phyloP scores from a whole-genome alignment of 306 rosid species.

The Hylodesmum podocarpum region DNA sequence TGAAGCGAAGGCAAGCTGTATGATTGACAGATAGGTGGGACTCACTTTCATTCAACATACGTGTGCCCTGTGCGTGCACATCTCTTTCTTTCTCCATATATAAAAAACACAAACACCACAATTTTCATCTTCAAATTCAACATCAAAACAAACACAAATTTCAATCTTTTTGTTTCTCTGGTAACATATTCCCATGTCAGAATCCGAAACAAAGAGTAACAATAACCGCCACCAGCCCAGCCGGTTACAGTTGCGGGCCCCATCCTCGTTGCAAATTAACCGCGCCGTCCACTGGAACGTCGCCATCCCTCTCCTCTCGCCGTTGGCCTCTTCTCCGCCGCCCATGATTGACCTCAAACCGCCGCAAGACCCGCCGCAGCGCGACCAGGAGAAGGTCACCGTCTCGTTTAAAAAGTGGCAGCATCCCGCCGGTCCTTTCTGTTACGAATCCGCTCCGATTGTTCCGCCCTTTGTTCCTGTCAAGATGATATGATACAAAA shows the following conservation, averaged over 20 bases:
- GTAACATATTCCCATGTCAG: constrained; percentile 56
- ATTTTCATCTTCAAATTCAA: neutral
- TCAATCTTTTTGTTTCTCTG: neutral
- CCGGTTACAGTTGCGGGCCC: constrained; percentile 81
- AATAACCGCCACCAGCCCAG: constrained; percentile 47
- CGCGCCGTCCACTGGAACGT: constrained; percentile 76
- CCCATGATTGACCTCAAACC: constrained; percentile 23
- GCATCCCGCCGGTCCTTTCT: constrained; percentile 97
- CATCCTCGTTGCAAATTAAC: constrained; percentile 64
- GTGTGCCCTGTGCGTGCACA: neutral
- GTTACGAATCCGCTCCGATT: constrained; percentile 51
- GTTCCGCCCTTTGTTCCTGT: constrained; percentile 65
- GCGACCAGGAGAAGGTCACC: constrained; percentile 44
- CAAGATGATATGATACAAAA: no score
- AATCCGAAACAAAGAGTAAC: constrained; percentile 19
- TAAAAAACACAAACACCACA: neutral
- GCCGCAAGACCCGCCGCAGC: constrained; percentile 31
- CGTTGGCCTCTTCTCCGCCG: constrained; percentile 66
- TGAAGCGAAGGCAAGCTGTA: constrained; percentile 25
- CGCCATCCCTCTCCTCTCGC: constrained; percentile 87
- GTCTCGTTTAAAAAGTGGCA: constrained; percentile 72
- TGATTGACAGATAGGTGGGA: neutral
- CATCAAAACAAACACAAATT: no score
- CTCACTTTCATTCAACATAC: constrained; percentile 27
- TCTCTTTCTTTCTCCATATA: neutral